Conservation (phyloP, 75 land plant genomes). For the Pinus taeda region DNA sequence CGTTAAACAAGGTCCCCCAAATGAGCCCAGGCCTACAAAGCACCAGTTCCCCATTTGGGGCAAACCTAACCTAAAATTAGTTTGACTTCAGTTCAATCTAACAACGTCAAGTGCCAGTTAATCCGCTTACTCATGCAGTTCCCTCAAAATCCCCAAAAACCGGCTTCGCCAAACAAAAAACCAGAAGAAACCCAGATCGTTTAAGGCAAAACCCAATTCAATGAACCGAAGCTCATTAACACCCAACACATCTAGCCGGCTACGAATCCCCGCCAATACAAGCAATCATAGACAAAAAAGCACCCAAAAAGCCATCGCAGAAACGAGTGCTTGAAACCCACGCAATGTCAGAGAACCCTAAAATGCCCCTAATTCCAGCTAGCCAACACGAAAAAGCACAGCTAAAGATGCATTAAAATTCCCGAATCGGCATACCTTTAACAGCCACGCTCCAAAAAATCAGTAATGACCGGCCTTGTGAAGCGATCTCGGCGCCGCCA, state of each 20-base stretch:
- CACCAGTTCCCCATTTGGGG: no score
- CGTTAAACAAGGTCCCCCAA: background rate
- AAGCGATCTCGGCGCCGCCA: slow-evolving; percentile 5
- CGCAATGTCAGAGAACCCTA: background rate
- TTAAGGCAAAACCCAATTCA: background rate
- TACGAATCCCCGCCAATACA: background rate
- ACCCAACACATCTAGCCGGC: background rate
- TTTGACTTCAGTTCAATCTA: background rate
- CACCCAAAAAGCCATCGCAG: background rate
- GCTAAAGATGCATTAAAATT: background rate
- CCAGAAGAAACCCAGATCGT: background rate
- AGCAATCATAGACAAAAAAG: background rate
- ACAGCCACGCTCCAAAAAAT: background rate
- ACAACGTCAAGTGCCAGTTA: background rate
- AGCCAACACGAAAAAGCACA: background rate
- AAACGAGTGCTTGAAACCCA: background rate
- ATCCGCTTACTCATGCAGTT: background rate
- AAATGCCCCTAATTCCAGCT: no score
- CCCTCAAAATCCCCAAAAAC: background rate
- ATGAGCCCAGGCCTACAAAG: background rate
- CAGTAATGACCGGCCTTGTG: no score
- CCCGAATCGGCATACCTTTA: background rate
- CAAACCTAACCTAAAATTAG: background rate
- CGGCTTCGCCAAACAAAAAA: background rate
- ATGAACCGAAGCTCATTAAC: background rate